Evolutionary conservation across 345 rosid species (phyloP), one percentile per base, ranked within the genome.

Genomic region (Bruguiera sexangula): DNA sequence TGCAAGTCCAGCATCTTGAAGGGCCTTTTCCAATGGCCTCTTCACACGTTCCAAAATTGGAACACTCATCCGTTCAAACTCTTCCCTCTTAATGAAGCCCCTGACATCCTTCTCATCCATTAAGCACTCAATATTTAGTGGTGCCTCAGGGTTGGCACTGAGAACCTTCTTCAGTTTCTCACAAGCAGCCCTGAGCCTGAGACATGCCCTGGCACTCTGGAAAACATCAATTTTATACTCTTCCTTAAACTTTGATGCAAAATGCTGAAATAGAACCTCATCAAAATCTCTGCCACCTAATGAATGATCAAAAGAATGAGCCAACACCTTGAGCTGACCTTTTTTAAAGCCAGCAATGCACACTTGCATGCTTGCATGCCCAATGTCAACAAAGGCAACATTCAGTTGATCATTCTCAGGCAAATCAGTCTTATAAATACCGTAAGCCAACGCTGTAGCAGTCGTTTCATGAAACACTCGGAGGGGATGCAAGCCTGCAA

Each of bases 101-200:
- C 82, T 87, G 7, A 95, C 99, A 75, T 95, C 99, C 79, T 90
- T 95, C 80, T 95, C 99, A 15, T 92, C 98, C 96, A 95, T 95
- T 70, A 95, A 72, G 80, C 99, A 95, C 72, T 95, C 99, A 22
- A 95, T 86, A 77, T 88, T 86, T 70, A 95, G 62, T 29, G 99
- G 99, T 1, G 97, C 90, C 81, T 73, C 85, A 0, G 99, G 96
- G 73, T 95, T 95, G 27, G 99, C 99, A 75, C 99, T 95, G 11
- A 95, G 88, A 62, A 95, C 86, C 79, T 95, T 95, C 82, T 95
- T 95, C 70, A 95, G 74, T 82, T 95, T 95, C 83, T 92, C 99
- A 82, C 95, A 88, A 6, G 82, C 90, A 60, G 89, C 89, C 60
- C 97, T 82, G 11, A 95, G 88, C 77, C 99, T 83, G 27, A 92